Evolutionary conservation across 495 filamentous ascomycete species (phyloP), one percentile per base, ranked within the genome.

Genomic region (Penicillium chermesinum): DNA sequence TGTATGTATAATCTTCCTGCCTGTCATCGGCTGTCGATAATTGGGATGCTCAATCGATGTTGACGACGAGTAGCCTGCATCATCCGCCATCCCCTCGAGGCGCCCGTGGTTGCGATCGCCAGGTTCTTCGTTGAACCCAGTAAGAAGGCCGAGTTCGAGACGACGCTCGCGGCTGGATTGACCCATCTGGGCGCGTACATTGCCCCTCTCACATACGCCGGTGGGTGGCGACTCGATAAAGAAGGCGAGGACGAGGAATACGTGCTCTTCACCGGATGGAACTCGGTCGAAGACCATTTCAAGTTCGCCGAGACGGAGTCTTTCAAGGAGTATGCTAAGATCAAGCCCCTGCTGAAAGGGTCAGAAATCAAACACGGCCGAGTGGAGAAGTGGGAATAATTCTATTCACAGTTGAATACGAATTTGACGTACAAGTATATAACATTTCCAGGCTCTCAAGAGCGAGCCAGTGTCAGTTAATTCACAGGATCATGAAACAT

Each of bases 241-340:
- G 63, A 50, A 17, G 56, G 43, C 17, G 61, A 54, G 3, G 58
- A 65, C 14, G 74, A 78, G 27, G 77, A 83, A 41, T 76, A 72
- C 47, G 68, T 79, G 0, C 35, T 82, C 0, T 68, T 79, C n/a
- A 68, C 52, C 36, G 74, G 78, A 3, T 80, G 76, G 76, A 58
- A 68, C 19, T 58, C 55, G 14, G 65, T 73, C 3, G 71, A 79
- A 49, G 63, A 68, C 44, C 73, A 79, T 44, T 40, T 36, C 21
- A 67, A 50, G 3, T 78, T 77, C 49, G 63, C 55, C 15, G 57
- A 66, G 42, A 57, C 65, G 3, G 54, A 62, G 14, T 66, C 34
- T 5, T 71, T 70, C 18, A 49, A 54, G 32, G 66, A 68, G 46
- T 79, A 74, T 38, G 49, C 33, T 1, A 55, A 62, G 44, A 57